Percentiles rank a stretch among this genome's conserved stretches.
phyloP scores from a whole-genome alignment of 2,329 filamentous ascomycete genomes.

The Allantophomopsis cytisporea region DNA sequence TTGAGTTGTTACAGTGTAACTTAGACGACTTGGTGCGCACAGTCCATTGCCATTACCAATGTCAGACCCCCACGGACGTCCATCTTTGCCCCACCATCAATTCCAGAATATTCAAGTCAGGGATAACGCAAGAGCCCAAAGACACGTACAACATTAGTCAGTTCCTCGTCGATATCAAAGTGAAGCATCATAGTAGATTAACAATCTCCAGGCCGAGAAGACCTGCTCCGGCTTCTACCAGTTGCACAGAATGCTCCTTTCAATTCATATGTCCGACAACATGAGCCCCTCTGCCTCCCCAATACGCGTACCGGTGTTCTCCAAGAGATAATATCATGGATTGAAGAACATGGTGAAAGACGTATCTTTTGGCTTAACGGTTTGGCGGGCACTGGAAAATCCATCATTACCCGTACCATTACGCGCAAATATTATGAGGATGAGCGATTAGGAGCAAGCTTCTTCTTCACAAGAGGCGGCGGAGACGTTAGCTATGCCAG shows the following conservation, averaged over 20 bases:
- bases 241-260: background rate
- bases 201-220: no score
- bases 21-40: no score
- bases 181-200: no score
- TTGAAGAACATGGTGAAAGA: constrained; percentile 5
- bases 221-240: background rate
- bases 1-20: no score
- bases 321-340: background rate
- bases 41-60: no score
- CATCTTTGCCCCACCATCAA: no score
- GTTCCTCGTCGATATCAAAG: no score
- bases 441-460: constrained; percentile 15
- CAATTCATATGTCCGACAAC: background rate
- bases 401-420: constrained; percentile 21
- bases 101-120: no score
- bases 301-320: background rate
- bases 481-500: constrained; percentile 14
- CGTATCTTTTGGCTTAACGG: constrained; percentile 22
- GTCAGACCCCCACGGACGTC: no score
- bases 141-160: no score
- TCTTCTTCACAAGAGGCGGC: constrained; percentile 12
- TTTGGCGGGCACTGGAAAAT: constrained; percentile 22
- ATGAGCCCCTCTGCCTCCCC: background rate
- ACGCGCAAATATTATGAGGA: constrained; percentile 9
- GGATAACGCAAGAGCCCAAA: no score